A percentile compares a stretch with the other conserved stretches of the same genome.
Evolutionary conservation across 2,329 filamentous ascomycete species (phyloP).

Genomic region (Lecanicillium sp.): DNA sequence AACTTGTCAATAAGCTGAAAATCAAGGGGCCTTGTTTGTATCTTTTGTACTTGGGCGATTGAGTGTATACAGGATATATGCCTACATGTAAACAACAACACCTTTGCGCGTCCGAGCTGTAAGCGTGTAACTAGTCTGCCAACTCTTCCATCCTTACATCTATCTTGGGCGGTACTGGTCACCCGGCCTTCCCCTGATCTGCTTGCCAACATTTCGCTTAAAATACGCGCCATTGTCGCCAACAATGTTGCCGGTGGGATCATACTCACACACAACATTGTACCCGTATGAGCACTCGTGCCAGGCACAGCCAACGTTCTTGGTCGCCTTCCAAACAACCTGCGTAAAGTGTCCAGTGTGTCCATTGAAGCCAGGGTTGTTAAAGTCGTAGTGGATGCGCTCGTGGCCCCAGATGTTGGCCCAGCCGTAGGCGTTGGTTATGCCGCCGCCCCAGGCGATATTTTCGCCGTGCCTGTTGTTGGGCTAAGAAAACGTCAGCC

Average conservation of each 20-base stretch:
- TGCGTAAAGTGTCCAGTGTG: conserved; percentile 65
- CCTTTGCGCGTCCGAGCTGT: too few species aligned
- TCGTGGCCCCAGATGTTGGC: conserved; percentile 26
- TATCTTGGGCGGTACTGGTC: background rate
- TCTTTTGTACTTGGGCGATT: too few species aligned
- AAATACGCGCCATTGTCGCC: conserved; percentile 2
- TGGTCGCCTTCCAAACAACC: conserved; percentile 60
- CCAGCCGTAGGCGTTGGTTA: background rate
- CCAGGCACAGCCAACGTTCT: conserved; percentile 45
- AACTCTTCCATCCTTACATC: background rate
- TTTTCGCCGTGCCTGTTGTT: conserved; percentile 5
- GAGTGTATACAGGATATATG: too few species aligned
- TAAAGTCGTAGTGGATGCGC: conserved; percentile 49
- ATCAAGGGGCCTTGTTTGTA: too few species aligned
- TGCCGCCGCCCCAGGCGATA: conserved; percentile 3
- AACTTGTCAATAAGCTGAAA: too few species aligned
- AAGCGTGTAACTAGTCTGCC: too few species aligned
- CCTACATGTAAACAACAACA: too few species aligned
- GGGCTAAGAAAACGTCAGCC: conserved; percentile 1
- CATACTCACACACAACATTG: conserved; percentile 6
- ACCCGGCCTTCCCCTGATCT: conserved; percentile 1
- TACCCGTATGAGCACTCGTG: conserved; percentile 11
- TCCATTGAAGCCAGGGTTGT: conserved; percentile 44
- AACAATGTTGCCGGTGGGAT: conserved; percentile 3
- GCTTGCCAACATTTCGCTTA: conserved; percentile 4